A percentile compares a stretch with the other conserved stretches of the same genome.
Conservation (phyloP, 441 rosid species). For the Theobroma grandiflorum region DNA sequence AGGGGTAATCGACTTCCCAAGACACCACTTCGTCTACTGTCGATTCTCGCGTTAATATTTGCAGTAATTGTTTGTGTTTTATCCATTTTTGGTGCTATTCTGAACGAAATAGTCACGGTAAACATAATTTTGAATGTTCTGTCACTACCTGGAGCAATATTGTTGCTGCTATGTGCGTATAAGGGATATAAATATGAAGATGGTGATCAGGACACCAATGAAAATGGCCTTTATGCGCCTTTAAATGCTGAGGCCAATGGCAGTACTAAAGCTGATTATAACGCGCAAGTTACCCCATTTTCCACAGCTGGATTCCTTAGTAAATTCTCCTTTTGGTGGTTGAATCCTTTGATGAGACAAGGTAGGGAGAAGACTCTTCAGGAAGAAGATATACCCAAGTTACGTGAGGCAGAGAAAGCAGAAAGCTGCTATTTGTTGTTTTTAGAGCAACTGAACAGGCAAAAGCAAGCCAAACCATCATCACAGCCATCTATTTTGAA, state of each 20-base stretch:
- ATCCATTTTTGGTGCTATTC: constrained; percentile 52
- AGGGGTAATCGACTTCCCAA: constrained; percentile 46
- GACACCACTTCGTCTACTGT: constrained; percentile 54
- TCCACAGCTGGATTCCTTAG: constrained; percentile 72
- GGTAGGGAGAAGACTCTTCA: constrained; percentile 76
- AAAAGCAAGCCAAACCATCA: constrained; percentile 53
- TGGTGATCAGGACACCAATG: constrained; percentile 30
- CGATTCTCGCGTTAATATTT: constrained; percentile 62
- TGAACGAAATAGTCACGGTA: constrained; percentile 30
- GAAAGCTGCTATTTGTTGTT: constrained; percentile 72
- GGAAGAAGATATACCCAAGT: constrained; percentile 73
- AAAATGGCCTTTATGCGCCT: constrained; percentile 60
- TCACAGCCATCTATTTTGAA: constrained; percentile 64
- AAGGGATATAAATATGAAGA: constrained; percentile 44
- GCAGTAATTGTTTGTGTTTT: constrained; percentile 52
- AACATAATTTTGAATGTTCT: constrained; percentile 56
- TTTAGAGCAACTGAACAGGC: constrained; percentile 58
- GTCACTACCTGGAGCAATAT: constrained; percentile 69
- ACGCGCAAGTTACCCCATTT: constrained; percentile 50
- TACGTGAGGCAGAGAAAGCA: constrained; percentile 66
- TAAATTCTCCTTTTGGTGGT: constrained; percentile 88
- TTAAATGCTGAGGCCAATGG: constrained; percentile 51
- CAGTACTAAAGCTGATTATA: constrained; percentile 33
- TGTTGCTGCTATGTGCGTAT: constrained; percentile 64
- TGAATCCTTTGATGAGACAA: constrained; percentile 77